A percentile compares a stretch with the other conserved stretches of the same genome.
These are phyloP conservation scores for Plasmopara viticola DNA, from an alignment of 352 stramenopile genomes.

Conservation along the genomic window DNA sequence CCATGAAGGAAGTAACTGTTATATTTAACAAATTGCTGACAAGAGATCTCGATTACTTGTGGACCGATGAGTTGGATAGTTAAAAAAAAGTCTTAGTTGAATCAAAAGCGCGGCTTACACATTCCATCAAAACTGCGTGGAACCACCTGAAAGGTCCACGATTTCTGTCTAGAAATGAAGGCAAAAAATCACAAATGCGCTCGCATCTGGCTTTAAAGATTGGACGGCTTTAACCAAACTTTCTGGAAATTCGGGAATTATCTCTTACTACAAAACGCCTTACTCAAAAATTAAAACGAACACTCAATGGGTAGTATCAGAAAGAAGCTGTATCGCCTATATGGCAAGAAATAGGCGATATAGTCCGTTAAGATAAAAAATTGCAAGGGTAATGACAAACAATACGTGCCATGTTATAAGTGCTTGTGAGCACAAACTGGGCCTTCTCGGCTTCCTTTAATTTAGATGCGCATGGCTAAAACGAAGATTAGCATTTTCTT, in stretches of 20 bases:
- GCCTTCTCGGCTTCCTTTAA: too few species aligned
- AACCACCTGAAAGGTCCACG: neutral
- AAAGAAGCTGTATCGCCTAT: neutral
- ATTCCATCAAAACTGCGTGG: neutral
- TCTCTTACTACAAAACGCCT: neutral
- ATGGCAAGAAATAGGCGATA: neutral
- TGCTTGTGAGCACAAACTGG: neutral
- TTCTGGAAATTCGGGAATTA: neutral
- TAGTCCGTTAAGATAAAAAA: neutral
- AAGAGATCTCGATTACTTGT: neutral
- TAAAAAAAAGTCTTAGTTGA: neutral
- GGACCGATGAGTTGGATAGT: neutral
- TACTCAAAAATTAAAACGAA: neutral
- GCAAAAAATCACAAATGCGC: neutral
- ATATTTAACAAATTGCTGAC: neutral
- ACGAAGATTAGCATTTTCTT: neutral
- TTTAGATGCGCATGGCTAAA: neutral
- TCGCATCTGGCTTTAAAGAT: neutral
- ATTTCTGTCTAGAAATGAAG: neutral
- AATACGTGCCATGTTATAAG: conserved; percentile 3
- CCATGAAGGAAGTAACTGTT: neutral
- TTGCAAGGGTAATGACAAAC: conserved; percentile 6
- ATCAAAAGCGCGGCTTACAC: neutral
- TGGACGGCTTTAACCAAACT: neutral
- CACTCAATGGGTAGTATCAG: neutral